These are phyloP conservation scores for Colletotrichum abscissum DNA, from an alignment of 2,329 filamentous ascomycete genomes.

Conservation along the genomic window DNA sequence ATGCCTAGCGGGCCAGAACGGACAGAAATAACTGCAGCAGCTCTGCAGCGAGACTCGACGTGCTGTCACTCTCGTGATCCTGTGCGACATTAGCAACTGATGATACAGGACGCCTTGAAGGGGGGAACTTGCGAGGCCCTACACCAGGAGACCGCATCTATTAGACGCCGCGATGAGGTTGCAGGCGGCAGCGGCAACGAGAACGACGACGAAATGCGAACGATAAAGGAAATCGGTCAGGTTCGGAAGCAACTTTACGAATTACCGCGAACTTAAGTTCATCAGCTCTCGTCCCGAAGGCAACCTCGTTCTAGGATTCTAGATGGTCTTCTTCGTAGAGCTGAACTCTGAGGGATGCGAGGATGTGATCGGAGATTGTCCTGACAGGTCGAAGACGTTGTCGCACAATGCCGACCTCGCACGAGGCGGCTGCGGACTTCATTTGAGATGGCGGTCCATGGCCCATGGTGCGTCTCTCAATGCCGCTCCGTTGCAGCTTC, in stretches of 20 bases:
- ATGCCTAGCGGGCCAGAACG: constrained; percentile 5
- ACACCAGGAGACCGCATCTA: neutral
- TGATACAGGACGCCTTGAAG: neutral
- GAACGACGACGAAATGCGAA: neutral
- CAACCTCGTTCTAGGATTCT: neutral
- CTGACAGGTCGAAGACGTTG: constrained; percentile 21
- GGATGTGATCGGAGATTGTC: constrained; percentile 9
- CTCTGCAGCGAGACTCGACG: constrained; percentile 31
- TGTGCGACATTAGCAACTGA: constrained; percentile 14
- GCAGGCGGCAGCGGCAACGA: neutral
- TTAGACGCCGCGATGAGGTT: neutral
- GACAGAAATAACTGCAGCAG: neutral
- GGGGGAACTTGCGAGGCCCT: neutral
- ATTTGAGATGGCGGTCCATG: constrained; percentile 16
- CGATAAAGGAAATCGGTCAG: constrained; percentile 16
- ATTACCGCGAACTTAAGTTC: neutral
- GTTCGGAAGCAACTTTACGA: constrained; percentile 12
- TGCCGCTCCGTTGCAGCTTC: constrained; percentile 7
- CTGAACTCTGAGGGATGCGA: neutral
- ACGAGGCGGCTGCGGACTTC: constrained; percentile 8
- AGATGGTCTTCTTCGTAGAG: constrained; percentile 4
- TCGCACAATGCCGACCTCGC: constrained; percentile 21
- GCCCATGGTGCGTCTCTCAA: constrained; percentile 16
- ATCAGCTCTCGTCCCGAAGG: neutral
- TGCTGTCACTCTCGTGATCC: constrained; percentile 22